phyloP scores from a whole-genome alignment of 768 basidiomycete species.

The Harrya chromipes region DNA sequence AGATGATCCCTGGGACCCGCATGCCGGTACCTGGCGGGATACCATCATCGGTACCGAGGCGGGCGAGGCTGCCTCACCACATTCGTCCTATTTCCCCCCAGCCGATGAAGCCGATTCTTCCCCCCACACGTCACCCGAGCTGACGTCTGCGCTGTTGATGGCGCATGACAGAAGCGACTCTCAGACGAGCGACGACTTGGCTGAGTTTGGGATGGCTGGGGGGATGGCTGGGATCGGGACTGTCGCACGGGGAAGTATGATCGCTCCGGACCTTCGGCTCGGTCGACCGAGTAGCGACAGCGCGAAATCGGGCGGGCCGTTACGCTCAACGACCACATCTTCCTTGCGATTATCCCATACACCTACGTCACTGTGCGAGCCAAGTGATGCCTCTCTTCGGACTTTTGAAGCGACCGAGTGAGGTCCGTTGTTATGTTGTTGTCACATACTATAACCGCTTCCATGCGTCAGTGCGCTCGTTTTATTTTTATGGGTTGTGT shows the following conservation, averaged over 20 bases:
- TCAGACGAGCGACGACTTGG: constrained; percentile 8
- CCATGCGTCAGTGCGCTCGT: too few relatives aligned
- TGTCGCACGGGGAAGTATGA: constrained; percentile 32
- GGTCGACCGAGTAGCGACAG: constrained; percentile 15
- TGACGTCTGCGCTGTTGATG: constrained; percentile 32
- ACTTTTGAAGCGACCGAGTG: too few relatives aligned
- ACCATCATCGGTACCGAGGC: constrained; percentile 30
- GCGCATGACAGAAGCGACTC: constrained; percentile 25
- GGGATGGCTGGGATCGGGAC: constrained; percentile 51
- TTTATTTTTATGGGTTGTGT: too few relatives aligned
- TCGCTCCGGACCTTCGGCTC: constrained; percentile 14
- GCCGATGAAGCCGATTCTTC: constrained; percentile 12
- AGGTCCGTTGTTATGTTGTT: too few relatives aligned
- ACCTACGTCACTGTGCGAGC: background rate
- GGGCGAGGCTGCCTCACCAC: constrained; percentile 8
- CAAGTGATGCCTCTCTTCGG: too few relatives aligned
- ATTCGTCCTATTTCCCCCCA: constrained; percentile 11
- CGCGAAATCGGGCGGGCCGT: background rate
- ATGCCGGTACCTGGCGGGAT: constrained; percentile 25
- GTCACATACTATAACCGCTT: too few relatives aligned
- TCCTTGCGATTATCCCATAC: constrained; percentile 6
- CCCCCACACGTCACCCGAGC: constrained; percentile 25
- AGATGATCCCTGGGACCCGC: constrained; percentile 24
- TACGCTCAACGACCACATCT: too few relatives aligned
- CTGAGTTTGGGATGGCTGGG: constrained; percentile 20